Evolutionary conservation across 83 land plant species (phyloP).

Genomic region (Thuja plicata): DNA sequence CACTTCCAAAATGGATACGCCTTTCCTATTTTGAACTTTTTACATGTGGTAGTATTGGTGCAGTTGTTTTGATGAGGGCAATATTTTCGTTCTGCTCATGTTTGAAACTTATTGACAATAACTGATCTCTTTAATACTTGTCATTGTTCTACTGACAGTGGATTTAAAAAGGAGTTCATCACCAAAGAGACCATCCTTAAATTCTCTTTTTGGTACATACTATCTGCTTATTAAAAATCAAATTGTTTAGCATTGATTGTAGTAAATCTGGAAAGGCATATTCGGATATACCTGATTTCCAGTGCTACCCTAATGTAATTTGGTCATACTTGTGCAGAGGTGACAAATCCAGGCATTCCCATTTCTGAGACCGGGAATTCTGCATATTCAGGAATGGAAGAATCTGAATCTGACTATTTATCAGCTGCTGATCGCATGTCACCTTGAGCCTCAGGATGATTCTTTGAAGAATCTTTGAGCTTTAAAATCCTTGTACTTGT

Average conservation of each 20-base stretch:
- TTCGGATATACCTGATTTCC: neutral
- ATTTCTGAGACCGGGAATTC: slow-evolving; percentile 2
- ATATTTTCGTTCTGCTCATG: neutral
- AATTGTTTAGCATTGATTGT: neutral
- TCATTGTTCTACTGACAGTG: neutral
- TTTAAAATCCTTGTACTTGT: neutral
- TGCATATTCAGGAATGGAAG: slow-evolving; percentile 14
- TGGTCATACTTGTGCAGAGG: neutral
- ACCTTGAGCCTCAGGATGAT: slow-evolving; percentile 20
- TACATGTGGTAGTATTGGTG: neutral
- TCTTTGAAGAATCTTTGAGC: neutral
- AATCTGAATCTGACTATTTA: slow-evolving; percentile 20
- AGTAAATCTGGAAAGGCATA: neutral
- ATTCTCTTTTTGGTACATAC: slow-evolving; percentile 32
- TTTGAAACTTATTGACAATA: neutral
- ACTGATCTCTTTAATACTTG: neutral
- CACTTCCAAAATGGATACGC: neutral
- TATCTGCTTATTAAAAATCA: neutral
- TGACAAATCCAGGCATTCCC: slow-evolving; percentile 21
- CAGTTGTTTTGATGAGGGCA: neutral
- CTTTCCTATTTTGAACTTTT: neutral
- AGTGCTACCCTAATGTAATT: neutral
- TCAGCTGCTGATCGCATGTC: slow-evolving; percentile 34
- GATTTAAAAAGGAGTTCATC: slow-evolving; percentile 30
- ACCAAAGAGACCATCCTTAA: slow-evolving; percentile 33